Percentiles rank a stretch among this genome's conserved stretches.
Evolutionary conservation across 805 yeast genomes (phyloP).

Genomic region (Candida sakaeoensis): DNA sequence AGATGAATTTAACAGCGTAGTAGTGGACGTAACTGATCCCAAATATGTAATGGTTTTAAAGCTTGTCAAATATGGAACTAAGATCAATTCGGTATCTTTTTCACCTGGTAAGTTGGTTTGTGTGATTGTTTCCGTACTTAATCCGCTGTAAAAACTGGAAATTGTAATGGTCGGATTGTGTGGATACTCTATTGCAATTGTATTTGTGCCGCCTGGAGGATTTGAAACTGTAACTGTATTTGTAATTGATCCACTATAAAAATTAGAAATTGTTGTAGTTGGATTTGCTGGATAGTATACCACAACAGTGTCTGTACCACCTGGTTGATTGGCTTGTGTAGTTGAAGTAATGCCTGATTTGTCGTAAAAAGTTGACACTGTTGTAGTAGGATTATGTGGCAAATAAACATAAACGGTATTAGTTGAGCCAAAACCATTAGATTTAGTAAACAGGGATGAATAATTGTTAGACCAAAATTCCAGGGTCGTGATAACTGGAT

Average conservation of each 20-base stretch:
- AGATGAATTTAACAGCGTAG: slow-evolving; percentile 5
- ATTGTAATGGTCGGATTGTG: slow-evolving; percentile 10
- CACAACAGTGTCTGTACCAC: too few species aligned
- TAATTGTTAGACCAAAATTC: slow-evolving; percentile 6
- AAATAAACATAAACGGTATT: slow-evolving; percentile 7
- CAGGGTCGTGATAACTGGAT: slow-evolving; percentile 11
- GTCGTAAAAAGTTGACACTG: background rate
- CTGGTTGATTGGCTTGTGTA: background rate
- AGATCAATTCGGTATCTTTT: slow-evolving; percentile 11
- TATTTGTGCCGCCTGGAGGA: too few species aligned
- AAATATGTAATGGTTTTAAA: background rate
- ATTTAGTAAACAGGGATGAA: slow-evolving; percentile 8
- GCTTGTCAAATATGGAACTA: slow-evolving; percentile 10
- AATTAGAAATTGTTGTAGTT: too few species aligned
- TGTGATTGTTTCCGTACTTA: background rate
- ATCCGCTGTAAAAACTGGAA: background rate
- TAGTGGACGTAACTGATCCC: background rate
- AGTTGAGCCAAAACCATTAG: slow-evolving; percentile 4
- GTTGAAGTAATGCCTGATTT: slow-evolving; percentile 4
- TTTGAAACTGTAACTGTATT: too few species aligned
- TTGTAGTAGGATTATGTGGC: slow-evolving; percentile 1
- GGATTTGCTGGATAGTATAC: too few species aligned
- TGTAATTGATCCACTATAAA: too few species aligned
- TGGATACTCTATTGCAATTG: slow-evolving; percentile 9
- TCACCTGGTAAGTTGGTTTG: background rate